These are phyloP conservation scores for Rhodotorula sp. DNA, from an alignment of 1,284 basidiomycete species.

Conservation along the genomic window DNA sequence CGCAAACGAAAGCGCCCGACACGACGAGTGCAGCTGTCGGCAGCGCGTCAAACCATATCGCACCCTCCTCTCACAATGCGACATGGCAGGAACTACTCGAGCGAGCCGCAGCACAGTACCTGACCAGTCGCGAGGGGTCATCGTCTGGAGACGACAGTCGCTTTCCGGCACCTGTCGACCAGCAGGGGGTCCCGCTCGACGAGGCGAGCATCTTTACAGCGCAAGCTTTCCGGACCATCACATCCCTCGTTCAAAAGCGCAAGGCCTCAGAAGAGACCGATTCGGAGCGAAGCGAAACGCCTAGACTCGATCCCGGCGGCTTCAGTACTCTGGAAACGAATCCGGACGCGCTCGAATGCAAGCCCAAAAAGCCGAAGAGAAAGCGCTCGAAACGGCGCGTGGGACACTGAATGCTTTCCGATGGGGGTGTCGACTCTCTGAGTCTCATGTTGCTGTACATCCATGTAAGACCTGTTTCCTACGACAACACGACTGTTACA, in stretches of 20 bases:
- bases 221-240: constrained; percentile 1
- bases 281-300: neutral
- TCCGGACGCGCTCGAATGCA: neutral
- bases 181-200: neutral
- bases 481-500: neutral
- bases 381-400: constrained; percentile 11
- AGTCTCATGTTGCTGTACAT: constrained; percentile 1
- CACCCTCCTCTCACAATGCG: neutral
- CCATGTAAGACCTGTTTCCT: neutral
- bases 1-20: neutral
- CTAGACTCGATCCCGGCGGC: neutral
- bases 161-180: neutral
- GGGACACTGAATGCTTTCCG: neutral
- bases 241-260: neutral
- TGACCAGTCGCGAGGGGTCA: neutral
- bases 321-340: neutral
- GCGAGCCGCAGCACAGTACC: neutral
- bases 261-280: neutral
- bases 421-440: no score
- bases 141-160: neutral
- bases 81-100: constrained; percentile 6
- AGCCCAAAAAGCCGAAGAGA: constrained; percentile 5
- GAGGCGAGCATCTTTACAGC: constrained; percentile 2
- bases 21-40: neutral
- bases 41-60: no score